Evolutionary conservation across 1,284 basidiomycete genomes (phyloP).

Genomic region (Vanrija sp.): DNA sequence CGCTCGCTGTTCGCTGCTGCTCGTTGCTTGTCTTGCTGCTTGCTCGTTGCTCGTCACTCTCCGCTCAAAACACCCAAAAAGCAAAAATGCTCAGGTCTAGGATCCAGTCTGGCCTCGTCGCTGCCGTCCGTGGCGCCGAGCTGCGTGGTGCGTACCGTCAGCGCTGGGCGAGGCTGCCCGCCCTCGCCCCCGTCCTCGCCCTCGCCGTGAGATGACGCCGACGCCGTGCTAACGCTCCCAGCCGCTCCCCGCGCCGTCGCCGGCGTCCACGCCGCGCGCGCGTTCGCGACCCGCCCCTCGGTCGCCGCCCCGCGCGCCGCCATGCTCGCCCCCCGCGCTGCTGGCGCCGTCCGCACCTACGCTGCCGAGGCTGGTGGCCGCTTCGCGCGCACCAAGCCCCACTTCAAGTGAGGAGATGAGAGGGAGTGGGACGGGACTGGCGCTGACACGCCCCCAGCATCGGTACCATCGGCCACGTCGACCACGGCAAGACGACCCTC

Average conservation of each 20-base stretch:
- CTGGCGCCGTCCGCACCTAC: conserved; percentile 42
- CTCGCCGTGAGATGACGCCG: too few relatives aligned
- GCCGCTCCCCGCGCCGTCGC: conserved; percentile 9
- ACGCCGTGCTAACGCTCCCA: background rate
- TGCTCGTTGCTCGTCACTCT: too few relatives aligned
- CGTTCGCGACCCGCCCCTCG: conserved; percentile 10
- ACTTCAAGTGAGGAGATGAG: conserved; percentile 66
- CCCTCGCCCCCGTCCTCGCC: conserved; percentile 7
- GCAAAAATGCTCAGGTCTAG: conserved; percentile 34
- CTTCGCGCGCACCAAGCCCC: conserved; percentile 82
- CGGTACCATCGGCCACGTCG: conserved; percentile 88
- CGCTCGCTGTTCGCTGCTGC: too few relatives aligned
- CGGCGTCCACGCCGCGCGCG: conserved; percentile 10
- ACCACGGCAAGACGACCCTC: conserved; percentile 92
- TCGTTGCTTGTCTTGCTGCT: too few relatives aligned
- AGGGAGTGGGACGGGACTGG: background rate
- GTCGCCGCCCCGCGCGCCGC: conserved; percentile 10
- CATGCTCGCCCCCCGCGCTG: conserved; percentile 11
- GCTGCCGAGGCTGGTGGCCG: conserved; percentile 62
- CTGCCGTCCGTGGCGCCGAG: conserved; percentile 28
- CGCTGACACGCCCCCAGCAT: conserved; percentile 53
- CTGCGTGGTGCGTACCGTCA: conserved; percentile 23
- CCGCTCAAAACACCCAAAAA: background rate
- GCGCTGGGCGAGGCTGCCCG: too few relatives aligned
- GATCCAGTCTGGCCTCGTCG: conserved; percentile 23